These are phyloP conservation scores for Raphanus hybrid DNA, from an alignment of 441 rosid species.

Conservation along the genomic window DNA sequence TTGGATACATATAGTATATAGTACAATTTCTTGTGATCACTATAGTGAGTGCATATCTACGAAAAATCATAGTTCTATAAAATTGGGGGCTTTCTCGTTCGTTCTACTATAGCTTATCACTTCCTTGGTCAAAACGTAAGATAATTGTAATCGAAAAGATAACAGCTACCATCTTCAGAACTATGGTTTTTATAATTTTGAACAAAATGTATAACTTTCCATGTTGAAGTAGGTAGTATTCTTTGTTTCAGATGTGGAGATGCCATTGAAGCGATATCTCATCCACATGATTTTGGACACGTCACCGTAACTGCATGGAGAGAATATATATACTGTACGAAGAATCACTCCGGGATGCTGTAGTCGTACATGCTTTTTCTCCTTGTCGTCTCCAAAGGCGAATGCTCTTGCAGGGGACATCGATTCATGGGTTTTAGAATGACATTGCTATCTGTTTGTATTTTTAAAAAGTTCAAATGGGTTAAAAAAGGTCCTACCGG, in stretches of 20 bases:
- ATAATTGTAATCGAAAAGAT: not conserved
- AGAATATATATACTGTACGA: not conserved
- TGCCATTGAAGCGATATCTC: not conserved
- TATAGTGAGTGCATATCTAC: slow-evolving; percentile 1
- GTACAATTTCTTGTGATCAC: slow-evolving; percentile 8
- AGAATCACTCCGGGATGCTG: not conserved
- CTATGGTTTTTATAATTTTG: not conserved
- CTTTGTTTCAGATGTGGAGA: slow-evolving; percentile 3
- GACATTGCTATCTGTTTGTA: not conserved
- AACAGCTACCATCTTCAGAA: not conserved
- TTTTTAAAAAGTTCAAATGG: not conserved
- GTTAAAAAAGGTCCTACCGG: slow-evolving; percentile 66
- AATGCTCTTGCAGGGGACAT: not conserved
- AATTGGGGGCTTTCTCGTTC: not conserved
- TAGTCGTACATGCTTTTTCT: not conserved
- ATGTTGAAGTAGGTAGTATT: not conserved
- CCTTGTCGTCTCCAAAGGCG: slow-evolving; percentile 9
- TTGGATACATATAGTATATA: slow-evolving; percentile 15
- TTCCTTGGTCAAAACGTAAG: slow-evolving; percentile 14
- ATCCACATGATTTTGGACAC: not conserved
- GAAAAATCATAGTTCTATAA: not conserved
- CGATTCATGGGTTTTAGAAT: not conserved
- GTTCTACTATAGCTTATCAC: slow-evolving; percentile 8
- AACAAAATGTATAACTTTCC: not conserved
- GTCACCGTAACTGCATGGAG: slow-evolving; percentile 3